These are phyloP conservation scores for Tetrapyrgos nigripes DNA, from an alignment of 1,284 basidiomycete genomes.

Conservation along the genomic window DNA sequence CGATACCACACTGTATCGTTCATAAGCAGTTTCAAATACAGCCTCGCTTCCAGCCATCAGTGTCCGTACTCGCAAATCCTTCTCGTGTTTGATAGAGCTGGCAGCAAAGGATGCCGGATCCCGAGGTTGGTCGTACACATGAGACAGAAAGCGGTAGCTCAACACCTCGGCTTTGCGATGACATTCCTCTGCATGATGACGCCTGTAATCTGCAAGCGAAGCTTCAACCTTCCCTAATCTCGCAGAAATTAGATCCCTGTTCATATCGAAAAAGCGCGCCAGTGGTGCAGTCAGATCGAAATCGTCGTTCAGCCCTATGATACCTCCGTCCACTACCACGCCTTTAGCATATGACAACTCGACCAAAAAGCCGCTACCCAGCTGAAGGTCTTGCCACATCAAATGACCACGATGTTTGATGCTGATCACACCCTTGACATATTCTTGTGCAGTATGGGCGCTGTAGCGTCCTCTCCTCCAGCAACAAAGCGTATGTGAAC, in stretches of 20 bases:
- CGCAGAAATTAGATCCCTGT: conserved; percentile 57
- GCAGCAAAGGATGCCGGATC: conserved; percentile 51
- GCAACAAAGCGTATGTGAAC: conserved; percentile 46
- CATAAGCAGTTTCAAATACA: conserved; percentile 61
- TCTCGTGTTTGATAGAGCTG: conserved; percentile 55
- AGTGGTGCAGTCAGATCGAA: conserved; percentile 69
- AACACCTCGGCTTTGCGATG: conserved; percentile 62
- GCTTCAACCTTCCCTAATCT: conserved; percentile 54
- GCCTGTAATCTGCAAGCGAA: conserved; percentile 61
- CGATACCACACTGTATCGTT: conserved; percentile 62
- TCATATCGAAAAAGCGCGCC: conserved; percentile 70
- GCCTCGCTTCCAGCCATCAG: conserved; percentile 57
- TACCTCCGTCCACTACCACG: conserved; percentile 56
- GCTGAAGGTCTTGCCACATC: conserved; percentile 61
- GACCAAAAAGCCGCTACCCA: conserved; percentile 77
- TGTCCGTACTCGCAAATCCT: conserved; percentile 59
- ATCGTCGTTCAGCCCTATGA: conserved; percentile 73
- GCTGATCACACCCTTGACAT: conserved; percentile 55
- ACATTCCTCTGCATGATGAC: conserved; percentile 56
- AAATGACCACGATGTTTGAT: conserved; percentile 66
- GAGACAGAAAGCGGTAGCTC: conserved; percentile 71
- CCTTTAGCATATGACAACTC: conserved; percentile 63
- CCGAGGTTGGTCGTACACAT: conserved; percentile 64
- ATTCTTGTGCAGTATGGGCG: conserved; percentile 55
- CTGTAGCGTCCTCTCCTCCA: conserved; percentile 52